These are phyloP conservation scores for Tuber umbilicatum DNA, from an alignment of 495 filamentous ascomycete genomes.

Conservation along the genomic window DNA sequence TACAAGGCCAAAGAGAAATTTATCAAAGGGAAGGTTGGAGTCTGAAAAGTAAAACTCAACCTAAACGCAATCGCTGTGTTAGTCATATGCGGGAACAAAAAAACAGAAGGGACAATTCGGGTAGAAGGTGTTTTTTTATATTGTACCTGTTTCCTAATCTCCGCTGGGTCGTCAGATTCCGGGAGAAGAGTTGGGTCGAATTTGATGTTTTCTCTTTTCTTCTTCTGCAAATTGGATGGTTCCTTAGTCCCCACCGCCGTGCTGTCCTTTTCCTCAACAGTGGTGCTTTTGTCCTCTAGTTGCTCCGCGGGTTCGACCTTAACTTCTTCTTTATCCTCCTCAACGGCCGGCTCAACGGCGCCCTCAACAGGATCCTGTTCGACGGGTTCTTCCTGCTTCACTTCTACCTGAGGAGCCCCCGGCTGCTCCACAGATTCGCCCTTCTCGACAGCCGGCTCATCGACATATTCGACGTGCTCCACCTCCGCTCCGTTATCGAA, in stretches of 20 bases:
- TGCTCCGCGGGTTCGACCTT: conserved; percentile 2
- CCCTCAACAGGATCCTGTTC: conserved; percentile 1
- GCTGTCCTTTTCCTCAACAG: conserved; percentile 13
- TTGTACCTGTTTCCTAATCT: conserved; percentile 71
- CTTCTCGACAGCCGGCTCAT: not conserved
- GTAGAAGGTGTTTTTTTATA: not conserved
- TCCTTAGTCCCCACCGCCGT: conserved; percentile 14
- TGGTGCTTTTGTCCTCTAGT: conserved; percentile 7
- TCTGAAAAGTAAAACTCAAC: conserved; percentile 98
- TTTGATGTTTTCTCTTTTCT: conserved; percentile 45
- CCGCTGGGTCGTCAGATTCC: conserved; percentile 62
- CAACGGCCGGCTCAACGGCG: not conserved
- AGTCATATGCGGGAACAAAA: not conserved
- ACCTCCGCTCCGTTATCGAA: not conserved
- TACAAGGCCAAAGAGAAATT: conserved; percentile 70
- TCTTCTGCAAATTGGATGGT: not conserved
- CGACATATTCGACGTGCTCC: not conserved
- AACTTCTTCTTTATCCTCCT: conserved; percentile 6
- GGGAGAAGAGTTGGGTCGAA: conserved; percentile 59
- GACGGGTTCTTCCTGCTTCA: not conserved
- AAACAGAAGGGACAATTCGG: not conserved
- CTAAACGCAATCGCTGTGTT: conserved; percentile 45
- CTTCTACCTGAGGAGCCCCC: not conserved
- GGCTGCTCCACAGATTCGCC: conserved; percentile 8
- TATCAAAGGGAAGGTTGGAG: conserved; percentile 80